A percentile compares a stretch with the other conserved stretches of the same genome.
Evolutionary conservation across 768 basidiomycete species (phyloP).

Genomic region (Rhodotorula toruloides): DNA sequence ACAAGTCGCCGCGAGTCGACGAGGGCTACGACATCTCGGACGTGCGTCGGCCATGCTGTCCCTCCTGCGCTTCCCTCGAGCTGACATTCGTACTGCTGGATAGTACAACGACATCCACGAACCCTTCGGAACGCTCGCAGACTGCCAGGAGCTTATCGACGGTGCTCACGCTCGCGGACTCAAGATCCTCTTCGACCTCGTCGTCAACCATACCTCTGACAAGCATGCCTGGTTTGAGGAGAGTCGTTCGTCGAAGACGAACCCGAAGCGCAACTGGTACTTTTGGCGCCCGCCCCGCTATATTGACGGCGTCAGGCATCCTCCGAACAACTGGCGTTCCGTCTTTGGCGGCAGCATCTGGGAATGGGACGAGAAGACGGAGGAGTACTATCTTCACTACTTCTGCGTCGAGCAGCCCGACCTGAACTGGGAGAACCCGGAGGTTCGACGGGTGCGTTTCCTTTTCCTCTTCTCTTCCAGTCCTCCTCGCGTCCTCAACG

Average conservation of each 20-base stretch:
- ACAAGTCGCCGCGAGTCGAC: constrained; percentile 57
- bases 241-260: constrained; percentile 54
- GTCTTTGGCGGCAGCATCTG: constrained; percentile 52
- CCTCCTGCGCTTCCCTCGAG: not conserved
- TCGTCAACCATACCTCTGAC: constrained; percentile 66
- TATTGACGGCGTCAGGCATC: constrained; percentile 55
- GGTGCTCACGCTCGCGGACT: constrained; percentile 59
- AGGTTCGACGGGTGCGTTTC: constrained; percentile 9
- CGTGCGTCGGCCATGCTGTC: not conserved
- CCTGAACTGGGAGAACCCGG: constrained; percentile 65
- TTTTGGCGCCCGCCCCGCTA: constrained; percentile 62
- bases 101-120: constrained; percentile 64
- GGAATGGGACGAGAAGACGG: constrained; percentile 61
- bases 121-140: constrained; percentile 60
- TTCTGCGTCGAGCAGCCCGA: constrained; percentile 67
- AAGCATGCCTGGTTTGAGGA: constrained; percentile 58
- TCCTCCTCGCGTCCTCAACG: constrained; percentile 44
- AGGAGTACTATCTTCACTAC: constrained; percentile 66
- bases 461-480: constrained; percentile 46
- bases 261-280: constrained; percentile 70
- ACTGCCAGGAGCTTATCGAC: constrained; percentile 45
- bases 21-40: constrained; percentile 26
- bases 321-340: constrained; percentile 71
- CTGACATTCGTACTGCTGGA: constrained; percentile 49
- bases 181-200: constrained; percentile 66